Evolutionary conservation across 768 basidiomycete species (phyloP), one percentile per base, ranked within the genome.

Genomic region (Holtermannia corniformis): DNA sequence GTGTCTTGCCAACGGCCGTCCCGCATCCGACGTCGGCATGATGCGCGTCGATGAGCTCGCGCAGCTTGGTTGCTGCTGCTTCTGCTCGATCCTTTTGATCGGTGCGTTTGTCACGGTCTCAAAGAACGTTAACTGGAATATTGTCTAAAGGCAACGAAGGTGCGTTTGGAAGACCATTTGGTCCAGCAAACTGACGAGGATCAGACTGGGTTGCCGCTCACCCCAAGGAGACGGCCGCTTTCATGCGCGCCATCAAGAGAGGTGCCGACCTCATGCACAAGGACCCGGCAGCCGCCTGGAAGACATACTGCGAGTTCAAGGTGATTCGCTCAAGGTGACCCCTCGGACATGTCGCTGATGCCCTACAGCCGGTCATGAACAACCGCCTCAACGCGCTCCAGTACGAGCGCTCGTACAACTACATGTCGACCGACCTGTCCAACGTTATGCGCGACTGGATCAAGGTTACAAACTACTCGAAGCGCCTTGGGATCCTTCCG

Each of bases 211-310:
- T 62, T 41, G 37, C 26, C 3, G 44, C 37, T 3, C 54, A 62
- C 58, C 56, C 52, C 3, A 49, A 55, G 25, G 57, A 62, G 49
- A 57, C 53, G 20, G 54, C 52, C 19, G 58, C 63, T 2, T 58
- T 65, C 56, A 59, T 65, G 55, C 54, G 55, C 23, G 63, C 63
- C 24, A 28, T 60, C 55, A 59, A 65, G 50, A 54, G 56, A 27
- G 63, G 50, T 4, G 25, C 60, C 21, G 60, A 57, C 50, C 52
- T 51, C 52, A 32, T 65, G 27, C 41, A 42, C 20, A n/a, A 41
- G 14, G 46, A 58, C 54, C 63, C 63, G 11, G 51, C 27, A 5
- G 32, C 49, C 16, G 58, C 60, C 0, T 65, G 63, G 63, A 41
- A 41, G 28, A 51, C 50, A 25, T 60, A 58, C 56, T 51, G 49